Percentiles rank a stretch among this genome's conserved stretches.
Evolutionary conservation across 257 asterid genomes (phyloP).

Genomic region (Nyctanthes arbortristis): DNA sequence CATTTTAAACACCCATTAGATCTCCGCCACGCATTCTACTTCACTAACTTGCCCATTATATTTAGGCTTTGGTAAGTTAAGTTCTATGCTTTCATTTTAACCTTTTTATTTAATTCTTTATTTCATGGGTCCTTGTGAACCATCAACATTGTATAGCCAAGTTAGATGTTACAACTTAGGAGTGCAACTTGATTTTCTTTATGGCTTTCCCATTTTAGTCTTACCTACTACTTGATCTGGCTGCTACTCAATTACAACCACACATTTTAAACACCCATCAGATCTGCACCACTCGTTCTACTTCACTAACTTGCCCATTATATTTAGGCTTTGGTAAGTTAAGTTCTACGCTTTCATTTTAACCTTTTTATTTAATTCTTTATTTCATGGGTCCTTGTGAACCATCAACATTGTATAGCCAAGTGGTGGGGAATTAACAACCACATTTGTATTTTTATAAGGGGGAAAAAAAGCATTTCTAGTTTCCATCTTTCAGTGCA

Average conservation of each 20-base stretch:
- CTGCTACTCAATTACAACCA: too few species aligned
- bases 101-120: neutral
- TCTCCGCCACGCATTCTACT: too few species aligned
- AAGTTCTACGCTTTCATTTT: neutral
- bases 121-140: constrained; percentile 3
- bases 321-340: too few species aligned
- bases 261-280: too few species aligned
- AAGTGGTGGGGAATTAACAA: neutral
- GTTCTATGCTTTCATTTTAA: neutral
- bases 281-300: too few species aligned
- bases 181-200: too few species aligned
- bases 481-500: neutral
- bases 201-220: too few species aligned
- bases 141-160: neutral
- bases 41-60: too few species aligned
- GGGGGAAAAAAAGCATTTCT: neutral
- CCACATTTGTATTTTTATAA: neutral
- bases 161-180: neutral
- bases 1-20: too few species aligned
- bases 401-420: neutral
- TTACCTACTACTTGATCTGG: too few species aligned
- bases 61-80: too few species aligned
- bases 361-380: neutral
- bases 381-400: neutral
- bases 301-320: too few species aligned